Conservation (phyloP, 2,329 filamentous ascomycete genomes). For the Pyrenochaeta sp. region DNA sequence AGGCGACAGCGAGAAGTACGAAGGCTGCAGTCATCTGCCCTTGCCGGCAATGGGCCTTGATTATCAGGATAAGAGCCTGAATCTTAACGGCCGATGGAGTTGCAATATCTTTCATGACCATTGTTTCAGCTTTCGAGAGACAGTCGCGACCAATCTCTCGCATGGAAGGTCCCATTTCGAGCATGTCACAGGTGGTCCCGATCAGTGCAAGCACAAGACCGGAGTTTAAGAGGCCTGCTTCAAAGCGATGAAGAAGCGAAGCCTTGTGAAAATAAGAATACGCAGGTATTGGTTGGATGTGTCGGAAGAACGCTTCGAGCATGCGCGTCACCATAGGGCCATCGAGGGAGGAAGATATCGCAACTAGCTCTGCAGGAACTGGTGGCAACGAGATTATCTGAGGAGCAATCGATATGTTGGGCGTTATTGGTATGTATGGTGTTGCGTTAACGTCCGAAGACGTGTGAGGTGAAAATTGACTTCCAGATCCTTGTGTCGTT, state of each 20-base stretch:
- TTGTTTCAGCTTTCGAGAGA: background rate
- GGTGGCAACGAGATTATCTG: background rate
- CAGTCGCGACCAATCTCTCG: background rate
- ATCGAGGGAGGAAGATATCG: background rate
- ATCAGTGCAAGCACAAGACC: conserved; percentile 1
- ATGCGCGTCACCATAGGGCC: background rate
- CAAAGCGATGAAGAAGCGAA: conserved; percentile 4
- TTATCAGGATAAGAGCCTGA: conserved; percentile 1
- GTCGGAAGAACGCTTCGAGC: conserved; percentile 3
- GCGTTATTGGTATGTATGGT: background rate
- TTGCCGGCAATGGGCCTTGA: conserved; percentile 2
- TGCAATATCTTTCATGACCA: background rate
- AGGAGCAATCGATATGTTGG: background rate
- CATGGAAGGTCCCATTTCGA: background rate
- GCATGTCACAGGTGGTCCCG: conserved; percentile 2
- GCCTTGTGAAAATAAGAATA: conserved; percentile 6
- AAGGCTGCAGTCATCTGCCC: background rate
- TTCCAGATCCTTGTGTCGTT: background rate
- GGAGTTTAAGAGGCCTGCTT: background rate
- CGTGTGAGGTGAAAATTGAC: background rate
- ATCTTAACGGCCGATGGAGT: conserved; percentile 1
- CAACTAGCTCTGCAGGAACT: background rate
- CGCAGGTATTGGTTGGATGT: conserved; percentile 3
- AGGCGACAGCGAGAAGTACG: background rate
- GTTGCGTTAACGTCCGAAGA: background rate